phyloP scores from a whole-genome alignment of 75 land plant species.

The Selaginella tamariscina region DNA sequence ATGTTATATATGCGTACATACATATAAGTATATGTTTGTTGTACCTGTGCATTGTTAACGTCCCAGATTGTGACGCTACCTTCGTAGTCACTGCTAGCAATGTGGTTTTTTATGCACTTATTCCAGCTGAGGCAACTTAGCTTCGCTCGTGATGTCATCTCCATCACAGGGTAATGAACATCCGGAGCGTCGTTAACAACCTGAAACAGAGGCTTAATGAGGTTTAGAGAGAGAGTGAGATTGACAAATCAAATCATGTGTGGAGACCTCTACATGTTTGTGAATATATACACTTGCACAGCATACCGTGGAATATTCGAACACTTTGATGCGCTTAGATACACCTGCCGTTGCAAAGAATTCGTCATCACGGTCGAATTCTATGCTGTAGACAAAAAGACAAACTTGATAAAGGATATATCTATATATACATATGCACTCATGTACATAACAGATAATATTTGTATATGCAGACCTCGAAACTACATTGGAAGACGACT shows the following conservation, averaged over 20 bases:
- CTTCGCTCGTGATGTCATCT: slow-evolving; percentile 91
- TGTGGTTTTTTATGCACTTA: slow-evolving; percentile 61
- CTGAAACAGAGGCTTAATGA: no score
- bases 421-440: no score
- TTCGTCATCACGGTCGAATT: slow-evolving; percentile 94
- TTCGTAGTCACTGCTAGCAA: slow-evolving; percentile 97
- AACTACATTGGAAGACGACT: slow-evolving; percentile 85
- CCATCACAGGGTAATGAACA: slow-evolving; percentile 84
- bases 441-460: no score
- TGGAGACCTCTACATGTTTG: no score
- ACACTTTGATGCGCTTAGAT: slow-evolving; percentile 87
- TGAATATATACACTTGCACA: no score
- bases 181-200: slow-evolving; percentile 89
- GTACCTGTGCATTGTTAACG: slow-evolving; percentile 87
- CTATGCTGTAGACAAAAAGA: slow-evolving; percentile 54
- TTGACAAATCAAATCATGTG: no score
- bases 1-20: no score
- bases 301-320: slow-evolving; percentile 86
- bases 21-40: no score
- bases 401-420: neutral
- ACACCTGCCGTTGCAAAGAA: slow-evolving; percentile 99
- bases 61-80: slow-evolving; percentile 98
- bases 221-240: no score
- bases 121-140: slow-evolving; percentile 97
- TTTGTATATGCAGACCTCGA: slow-evolving; percentile 84